A percentile compares a stretch with the other conserved stretches of the same genome.
Evolutionary conservation across 306 rosid genomes (phyloP).

Genomic region (Trifolium subterraneum): DNA sequence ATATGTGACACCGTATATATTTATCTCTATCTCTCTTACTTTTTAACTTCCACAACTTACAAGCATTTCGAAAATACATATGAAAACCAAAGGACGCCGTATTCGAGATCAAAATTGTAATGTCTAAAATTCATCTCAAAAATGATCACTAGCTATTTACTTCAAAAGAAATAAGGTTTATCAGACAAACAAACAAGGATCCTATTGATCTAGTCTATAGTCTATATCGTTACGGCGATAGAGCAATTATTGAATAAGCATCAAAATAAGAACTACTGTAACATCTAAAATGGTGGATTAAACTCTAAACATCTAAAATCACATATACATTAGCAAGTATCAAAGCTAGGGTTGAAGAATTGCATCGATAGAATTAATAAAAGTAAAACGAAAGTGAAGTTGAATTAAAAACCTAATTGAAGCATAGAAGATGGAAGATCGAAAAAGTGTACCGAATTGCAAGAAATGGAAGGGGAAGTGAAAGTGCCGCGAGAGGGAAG

Average conservation of each 20-base stretch:
- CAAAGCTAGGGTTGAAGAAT: slow-evolving; percentile 10
- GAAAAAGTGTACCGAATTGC: slow-evolving; percentile 41
- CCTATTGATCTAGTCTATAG: background rate
- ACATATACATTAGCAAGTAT: background rate
- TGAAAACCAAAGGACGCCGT: no score
- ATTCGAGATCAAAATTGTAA: no score
- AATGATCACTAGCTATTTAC: slow-evolving; percentile 1
- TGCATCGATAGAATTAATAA: background rate
- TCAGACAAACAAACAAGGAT: background rate
- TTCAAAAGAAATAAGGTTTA: background rate
- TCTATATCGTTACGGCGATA: background rate
- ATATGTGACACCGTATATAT: no score
- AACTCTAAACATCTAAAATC: background rate
- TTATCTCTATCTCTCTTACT: no score
- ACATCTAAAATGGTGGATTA: background rate
- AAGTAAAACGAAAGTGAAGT: background rate
- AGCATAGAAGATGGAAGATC: background rate
- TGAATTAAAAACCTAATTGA: background rate
- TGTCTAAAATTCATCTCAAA: background rate
- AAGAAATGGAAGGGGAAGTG: slow-evolving; percentile 47
- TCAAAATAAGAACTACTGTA: background rate
- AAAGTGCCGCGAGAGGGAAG: slow-evolving; percentile 56
- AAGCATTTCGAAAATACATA: no score
- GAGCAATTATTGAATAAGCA: background rate
- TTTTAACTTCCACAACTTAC: no score